These are phyloP conservation scores for Cladosporium sp. DNA, from an alignment of 2,329 filamentous ascomycete genomes.

Conservation along the genomic window DNA sequence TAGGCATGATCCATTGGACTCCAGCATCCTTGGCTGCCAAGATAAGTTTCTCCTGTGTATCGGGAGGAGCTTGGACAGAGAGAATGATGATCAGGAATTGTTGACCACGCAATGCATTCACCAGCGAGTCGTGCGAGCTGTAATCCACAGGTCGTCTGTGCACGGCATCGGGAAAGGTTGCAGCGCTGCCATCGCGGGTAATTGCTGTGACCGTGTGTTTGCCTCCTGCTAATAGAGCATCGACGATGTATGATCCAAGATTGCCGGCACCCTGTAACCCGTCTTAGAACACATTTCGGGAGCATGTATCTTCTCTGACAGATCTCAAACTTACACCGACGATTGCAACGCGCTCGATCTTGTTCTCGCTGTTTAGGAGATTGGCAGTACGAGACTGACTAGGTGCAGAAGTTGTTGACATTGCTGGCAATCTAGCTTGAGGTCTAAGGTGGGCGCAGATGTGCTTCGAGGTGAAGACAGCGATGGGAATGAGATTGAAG, in stretches of 20 bases:
- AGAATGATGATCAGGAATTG: constrained; percentile 32
- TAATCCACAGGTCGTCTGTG: constrained; percentile 24
- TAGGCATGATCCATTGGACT: constrained; percentile 29
- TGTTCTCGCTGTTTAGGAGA: not conserved
- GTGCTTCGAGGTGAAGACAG: no score
- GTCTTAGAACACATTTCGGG: not conserved
- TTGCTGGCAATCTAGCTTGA: not conserved
- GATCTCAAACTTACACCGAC: not conserved
- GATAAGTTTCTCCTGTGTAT: constrained; percentile 21
- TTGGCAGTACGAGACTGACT: not conserved
- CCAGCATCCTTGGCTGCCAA: constrained; percentile 26
- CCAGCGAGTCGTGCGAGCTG: constrained; percentile 19
- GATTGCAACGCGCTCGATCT: not conserved
- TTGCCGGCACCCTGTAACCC: constrained; percentile 18
- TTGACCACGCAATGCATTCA: constrained; percentile 27
- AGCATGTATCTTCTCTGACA: no score
- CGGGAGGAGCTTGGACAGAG: constrained; percentile 18
- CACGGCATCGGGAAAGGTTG: constrained; percentile 26
- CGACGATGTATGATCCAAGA: constrained; percentile 29
- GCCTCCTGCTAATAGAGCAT: constrained; percentile 28
- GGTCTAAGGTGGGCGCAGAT: no score
- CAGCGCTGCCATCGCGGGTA: constrained; percentile 37
- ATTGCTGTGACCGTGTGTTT: constrained; percentile 36
- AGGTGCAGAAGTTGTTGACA: not conserved
- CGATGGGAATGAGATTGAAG: no score